Evolutionary conservation across 2,329 filamentous ascomycete species (phyloP).

Genomic region (Phoma herbarum): DNA sequence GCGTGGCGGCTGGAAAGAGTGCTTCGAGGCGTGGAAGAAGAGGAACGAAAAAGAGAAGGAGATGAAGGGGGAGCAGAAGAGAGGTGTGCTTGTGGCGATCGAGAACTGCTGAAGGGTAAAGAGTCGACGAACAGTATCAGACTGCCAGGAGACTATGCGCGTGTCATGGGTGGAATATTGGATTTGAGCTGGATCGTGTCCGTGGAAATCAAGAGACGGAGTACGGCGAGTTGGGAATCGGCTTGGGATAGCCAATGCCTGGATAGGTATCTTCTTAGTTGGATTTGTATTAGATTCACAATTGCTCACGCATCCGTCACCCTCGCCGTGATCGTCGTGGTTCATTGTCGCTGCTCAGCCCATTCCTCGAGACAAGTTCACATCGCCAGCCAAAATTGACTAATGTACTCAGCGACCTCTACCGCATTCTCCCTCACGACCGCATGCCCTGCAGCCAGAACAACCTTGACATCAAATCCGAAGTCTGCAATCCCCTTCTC

Average conservation of each 20-base stretch:
- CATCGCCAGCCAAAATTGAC: conserved; percentile 35
- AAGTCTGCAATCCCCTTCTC: conserved; percentile 43
- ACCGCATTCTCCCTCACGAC: conserved; percentile 51
- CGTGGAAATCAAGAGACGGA: conserved; percentile 11
- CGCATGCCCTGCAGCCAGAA: conserved; percentile 52
- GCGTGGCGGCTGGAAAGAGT: not conserved
- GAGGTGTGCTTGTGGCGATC: not conserved
- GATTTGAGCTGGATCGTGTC: conserved; percentile 5
- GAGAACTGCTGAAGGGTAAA: not conserved
- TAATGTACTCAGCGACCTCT: conserved; percentile 50
- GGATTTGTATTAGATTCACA: conserved; percentile 37
- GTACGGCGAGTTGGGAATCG: conserved; percentile 4
- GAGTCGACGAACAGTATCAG: not conserved
- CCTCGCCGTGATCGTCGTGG: too few species aligned
- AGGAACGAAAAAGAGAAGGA: not conserved
- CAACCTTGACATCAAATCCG: conserved; percentile 52
- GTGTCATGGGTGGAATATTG: not conserved
- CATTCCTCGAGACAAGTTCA: too few species aligned
- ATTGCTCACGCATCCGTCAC: conserved; percentile 29
- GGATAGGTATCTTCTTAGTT: conserved; percentile 21
- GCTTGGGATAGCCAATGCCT: conserved; percentile 6
- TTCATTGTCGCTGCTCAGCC: too few species aligned
- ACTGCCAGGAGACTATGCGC: conserved; percentile 1
- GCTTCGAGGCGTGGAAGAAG: not conserved
- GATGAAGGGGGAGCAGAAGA: not conserved